These are phyloP conservation scores for Phlegmacium glaucopus DNA, from an alignment of 768 basidiomycete species.

Conservation along the genomic window DNA sequence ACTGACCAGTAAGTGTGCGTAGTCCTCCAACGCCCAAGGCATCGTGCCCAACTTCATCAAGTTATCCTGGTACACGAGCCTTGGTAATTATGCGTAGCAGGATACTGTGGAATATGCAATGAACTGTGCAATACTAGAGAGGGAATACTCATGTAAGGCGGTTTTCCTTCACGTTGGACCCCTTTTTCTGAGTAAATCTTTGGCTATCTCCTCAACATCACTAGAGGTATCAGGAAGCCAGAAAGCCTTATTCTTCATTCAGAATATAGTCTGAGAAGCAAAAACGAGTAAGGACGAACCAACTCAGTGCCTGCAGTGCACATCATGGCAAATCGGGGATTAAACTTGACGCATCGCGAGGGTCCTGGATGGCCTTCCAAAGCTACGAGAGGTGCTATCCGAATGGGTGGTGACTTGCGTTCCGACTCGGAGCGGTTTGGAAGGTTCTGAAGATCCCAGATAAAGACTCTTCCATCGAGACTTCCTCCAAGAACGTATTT, in stretches of 20 bases:
- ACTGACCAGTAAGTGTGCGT: no score
- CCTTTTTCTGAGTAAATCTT: constrained; percentile 62
- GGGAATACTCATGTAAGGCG: constrained; percentile 2
- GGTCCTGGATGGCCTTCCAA: constrained; percentile 84
- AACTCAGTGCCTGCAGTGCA: constrained; percentile 79
- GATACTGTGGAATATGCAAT: no score
- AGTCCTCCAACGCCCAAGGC: no score
- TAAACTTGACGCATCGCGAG: constrained; percentile 84
- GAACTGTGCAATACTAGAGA: neutral
- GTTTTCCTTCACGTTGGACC: constrained; percentile 15
- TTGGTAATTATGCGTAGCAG: no score
- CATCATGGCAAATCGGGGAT: constrained; percentile 88
- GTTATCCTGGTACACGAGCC: no score
- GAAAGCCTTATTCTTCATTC: constrained; percentile 32
- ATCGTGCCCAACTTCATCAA: no score
- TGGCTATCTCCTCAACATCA: constrained; percentile 69
- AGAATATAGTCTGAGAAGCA: neutral
- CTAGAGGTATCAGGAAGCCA: constrained; percentile 54
- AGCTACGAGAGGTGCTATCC: constrained; percentile 37
- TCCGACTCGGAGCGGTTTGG: constrained; percentile 52
- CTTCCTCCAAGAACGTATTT: constrained; percentile 86
- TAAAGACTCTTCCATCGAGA: constrained; percentile 75
- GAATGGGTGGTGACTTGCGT: constrained; percentile 46
- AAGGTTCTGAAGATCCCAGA: constrained; percentile 83
- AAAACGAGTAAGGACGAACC: constrained; percentile 28